phyloP scores from a whole-genome alignment of 352 stramenopile species.

The Pythium catenulatum region DNA sequence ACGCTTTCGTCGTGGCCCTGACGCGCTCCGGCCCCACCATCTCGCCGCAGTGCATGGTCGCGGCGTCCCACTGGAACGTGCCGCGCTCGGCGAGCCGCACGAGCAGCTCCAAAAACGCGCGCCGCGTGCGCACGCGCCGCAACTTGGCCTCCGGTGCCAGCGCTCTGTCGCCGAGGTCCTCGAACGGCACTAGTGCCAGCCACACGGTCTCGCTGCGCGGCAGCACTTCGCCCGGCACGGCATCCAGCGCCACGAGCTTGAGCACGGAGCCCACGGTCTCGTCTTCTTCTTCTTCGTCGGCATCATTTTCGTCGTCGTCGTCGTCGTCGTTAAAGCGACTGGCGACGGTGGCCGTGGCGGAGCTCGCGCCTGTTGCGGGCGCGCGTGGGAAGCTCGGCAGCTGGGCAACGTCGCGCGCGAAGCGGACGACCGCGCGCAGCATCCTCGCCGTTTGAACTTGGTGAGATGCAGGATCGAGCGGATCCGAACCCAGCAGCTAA shows the following conservation, averaged over 20 bases:
- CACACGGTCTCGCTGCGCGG: background rate
- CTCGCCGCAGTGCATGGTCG: constrained; percentile 14
- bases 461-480: no score
- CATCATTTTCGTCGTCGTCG: background rate
- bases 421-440: background rate
- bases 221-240: background rate
- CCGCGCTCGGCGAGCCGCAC: constrained; percentile 5
- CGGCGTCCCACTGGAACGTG: background rate
- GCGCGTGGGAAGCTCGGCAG: background rate
- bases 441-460: background rate
- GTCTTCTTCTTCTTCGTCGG: background rate
- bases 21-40: background rate
- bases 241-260: background rate
- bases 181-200: constrained; percentile 5
- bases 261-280: background rate
- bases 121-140: background rate
- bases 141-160: background rate
- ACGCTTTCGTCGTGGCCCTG: background rate
- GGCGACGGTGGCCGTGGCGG: background rate
- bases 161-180: background rate
- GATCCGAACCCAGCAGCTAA: no score
- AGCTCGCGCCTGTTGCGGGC: background rate
- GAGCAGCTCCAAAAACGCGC: constrained; percentile 24
- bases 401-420: background rate
- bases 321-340: background rate